phyloP scores from a whole-genome alignment of 768 basidiomycete species.

The Boletus coccyginus region DNA sequence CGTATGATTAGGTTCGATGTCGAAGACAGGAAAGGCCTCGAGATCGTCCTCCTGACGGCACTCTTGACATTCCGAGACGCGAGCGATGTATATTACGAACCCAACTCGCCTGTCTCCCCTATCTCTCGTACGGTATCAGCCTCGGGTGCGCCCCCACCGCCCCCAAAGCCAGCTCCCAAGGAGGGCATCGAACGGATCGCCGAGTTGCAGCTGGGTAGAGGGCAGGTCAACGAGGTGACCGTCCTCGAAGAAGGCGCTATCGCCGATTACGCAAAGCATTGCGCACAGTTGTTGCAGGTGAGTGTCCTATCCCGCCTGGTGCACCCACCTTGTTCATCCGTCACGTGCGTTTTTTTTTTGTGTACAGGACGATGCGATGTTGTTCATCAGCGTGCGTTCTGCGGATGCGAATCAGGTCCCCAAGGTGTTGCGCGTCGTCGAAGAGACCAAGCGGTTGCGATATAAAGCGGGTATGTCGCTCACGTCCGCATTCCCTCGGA shows the following conservation, averaged over 20 bases:
- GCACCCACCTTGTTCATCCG: background rate
- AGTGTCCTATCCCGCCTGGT: conserved; percentile 22
- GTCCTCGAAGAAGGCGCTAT: conserved; percentile 63
- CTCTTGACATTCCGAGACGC: conserved; percentile 75
- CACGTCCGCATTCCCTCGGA: background rate
- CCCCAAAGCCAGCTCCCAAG: conserved; percentile 62
- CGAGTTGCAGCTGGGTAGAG: conserved; percentile 63
- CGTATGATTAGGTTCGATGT: conserved; percentile 67
- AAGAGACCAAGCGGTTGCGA: conserved; percentile 73
- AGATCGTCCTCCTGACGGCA: conserved; percentile 75
- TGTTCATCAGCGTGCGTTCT: conserved; percentile 74
- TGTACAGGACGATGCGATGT: conserved; percentile 70
- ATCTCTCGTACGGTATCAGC: background rate
- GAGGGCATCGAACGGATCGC: conserved; percentile 67
- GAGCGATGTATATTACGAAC: conserved; percentile 53
- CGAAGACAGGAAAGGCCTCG: conserved; percentile 80
- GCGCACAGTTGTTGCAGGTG: conserved; percentile 57
- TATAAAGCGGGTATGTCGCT: conserved; percentile 61
- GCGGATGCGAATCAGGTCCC: conserved; percentile 61
- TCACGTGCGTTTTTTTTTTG: background rate
- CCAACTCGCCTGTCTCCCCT: conserved; percentile 10
- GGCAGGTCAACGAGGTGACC: conserved; percentile 73
- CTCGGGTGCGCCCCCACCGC: conserved; percentile 38
- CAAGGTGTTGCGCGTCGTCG: conserved; percentile 78
- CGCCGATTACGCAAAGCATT: conserved; percentile 69